These are phyloP conservation scores for Coccomyxa subellipsoidea DNA, from an alignment of 163 green algal genomes.

Conservation along the genomic window DNA sequence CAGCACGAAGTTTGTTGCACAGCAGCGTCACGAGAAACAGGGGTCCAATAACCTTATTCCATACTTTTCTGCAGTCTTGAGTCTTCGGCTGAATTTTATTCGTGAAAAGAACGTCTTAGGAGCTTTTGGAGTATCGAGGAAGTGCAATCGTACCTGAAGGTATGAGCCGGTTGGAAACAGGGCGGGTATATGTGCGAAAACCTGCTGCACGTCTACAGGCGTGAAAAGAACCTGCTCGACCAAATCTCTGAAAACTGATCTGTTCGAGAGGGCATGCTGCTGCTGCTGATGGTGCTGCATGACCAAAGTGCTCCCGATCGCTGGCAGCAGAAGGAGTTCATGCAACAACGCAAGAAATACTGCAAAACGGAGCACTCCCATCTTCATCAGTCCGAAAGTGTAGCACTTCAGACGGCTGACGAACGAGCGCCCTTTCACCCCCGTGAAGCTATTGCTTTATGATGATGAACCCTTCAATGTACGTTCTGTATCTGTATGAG, in stretches of 20 bases:
- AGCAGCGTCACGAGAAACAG: neutral
- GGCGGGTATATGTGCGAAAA: neutral
- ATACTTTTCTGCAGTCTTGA: no score
- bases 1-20: neutral
- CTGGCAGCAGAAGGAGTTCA: neutral
- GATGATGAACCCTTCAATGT: no score
- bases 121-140: neutral
- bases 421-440: no score
- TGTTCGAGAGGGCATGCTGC: neutral
- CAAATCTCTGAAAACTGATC: neutral
- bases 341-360: no score
- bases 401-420: no score
- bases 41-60: neutral
- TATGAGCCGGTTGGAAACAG: neutral
- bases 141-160: neutral
- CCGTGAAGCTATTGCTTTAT: no score
- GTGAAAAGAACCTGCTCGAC: neutral
- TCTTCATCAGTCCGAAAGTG: no score
- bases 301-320: neutral
- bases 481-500: no score
- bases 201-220: neutral
- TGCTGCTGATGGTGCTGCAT: neutral
- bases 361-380: no score
- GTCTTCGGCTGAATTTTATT: no score
- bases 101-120: no score